These are phyloP conservation scores for Viola pubescens DNA, from an alignment of 441 rosid genomes.

Conservation along the genomic window DNA sequence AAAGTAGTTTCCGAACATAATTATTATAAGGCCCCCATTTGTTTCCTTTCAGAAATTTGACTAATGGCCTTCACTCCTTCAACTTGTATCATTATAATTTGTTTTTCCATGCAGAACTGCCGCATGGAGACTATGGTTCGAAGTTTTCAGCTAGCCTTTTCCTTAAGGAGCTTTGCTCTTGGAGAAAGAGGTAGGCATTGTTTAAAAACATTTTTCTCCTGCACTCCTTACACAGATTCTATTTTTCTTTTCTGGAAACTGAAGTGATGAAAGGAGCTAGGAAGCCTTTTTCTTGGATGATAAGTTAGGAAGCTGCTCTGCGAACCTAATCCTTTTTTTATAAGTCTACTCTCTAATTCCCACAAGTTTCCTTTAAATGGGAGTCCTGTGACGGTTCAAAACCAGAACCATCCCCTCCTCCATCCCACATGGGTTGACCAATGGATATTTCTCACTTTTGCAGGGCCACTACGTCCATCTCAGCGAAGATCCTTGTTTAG, in stretches of 20 bases:
- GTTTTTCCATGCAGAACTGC: slow-evolving; percentile 46
- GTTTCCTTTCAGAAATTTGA: too few species aligned
- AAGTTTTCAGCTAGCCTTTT: slow-evolving; percentile 80
- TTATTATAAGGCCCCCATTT: too few species aligned
- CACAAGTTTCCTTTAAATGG: too few species aligned
- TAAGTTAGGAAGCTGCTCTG: too few species aligned
- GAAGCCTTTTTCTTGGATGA: too few species aligned
- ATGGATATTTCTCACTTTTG: slow-evolving; percentile 19
- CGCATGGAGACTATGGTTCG: slow-evolving; percentile 60
- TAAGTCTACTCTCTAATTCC: too few species aligned
- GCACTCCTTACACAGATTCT: background rate
- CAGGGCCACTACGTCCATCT: slow-evolving; percentile 79
- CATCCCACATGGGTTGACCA: slow-evolving; percentile 6
- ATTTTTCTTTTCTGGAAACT: too few species aligned
- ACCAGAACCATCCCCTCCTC: too few species aligned
- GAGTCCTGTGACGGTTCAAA: too few species aligned
- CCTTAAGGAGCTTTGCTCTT: slow-evolving; percentile 56
- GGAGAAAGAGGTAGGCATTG: slow-evolving; percentile 40
- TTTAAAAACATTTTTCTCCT: background rate
- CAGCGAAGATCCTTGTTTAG: slow-evolving; percentile 66
- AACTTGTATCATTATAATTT: background rate
- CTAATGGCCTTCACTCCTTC: background rate
- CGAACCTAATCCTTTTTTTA: too few species aligned
- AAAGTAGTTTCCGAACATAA: too few species aligned
- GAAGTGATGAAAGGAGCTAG: too few species aligned